Percentiles rank a stretch among this genome's conserved stretches.
phyloP scores from a whole-genome alignment of 2,329 filamentous ascomycete genomes.

The Fusarium annulatum region DNA sequence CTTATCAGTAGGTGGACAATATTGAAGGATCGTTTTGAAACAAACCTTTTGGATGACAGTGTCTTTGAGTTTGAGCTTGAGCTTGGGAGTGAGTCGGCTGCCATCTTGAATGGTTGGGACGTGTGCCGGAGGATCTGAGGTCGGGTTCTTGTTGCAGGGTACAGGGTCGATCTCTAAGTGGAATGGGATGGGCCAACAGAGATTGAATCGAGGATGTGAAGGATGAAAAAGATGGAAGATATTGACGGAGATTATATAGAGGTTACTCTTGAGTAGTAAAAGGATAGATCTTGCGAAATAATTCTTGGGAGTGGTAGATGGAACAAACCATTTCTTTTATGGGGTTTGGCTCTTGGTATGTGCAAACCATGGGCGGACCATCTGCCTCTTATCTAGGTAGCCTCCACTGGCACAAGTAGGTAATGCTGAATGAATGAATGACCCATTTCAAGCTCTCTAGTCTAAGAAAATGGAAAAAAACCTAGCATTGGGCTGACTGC shows the following conservation, averaged over 20 bases:
- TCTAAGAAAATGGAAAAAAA: conserved; percentile 1
- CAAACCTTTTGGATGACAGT: neutral
- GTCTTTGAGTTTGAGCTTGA: neutral
- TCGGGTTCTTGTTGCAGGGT: neutral
- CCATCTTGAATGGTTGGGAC: neutral
- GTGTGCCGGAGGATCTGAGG: neutral
- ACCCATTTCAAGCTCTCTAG: conserved; percentile 7
- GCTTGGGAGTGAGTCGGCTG: neutral
- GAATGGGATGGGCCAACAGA: neutral
- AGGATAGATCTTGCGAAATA: neutral
- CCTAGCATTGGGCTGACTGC: neutral
- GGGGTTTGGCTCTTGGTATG: neutral
- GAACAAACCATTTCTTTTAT: neutral
- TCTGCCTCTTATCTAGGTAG: neutral
- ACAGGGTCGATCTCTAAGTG: neutral
- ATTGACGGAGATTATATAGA: neutral
- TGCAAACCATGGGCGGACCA: neutral
- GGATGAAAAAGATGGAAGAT: neutral
- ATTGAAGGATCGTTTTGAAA: neutral
- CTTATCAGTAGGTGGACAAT: neutral
- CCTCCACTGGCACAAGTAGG: neutral
- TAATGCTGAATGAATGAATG: neutral
- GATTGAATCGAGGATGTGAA: neutral
- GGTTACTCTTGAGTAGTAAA: neutral
- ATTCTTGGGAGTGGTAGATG: neutral